Evolutionary conservation across 2,329 filamentous ascomycete species (phyloP), one percentile per base, ranked within the genome.

Genomic region (Nigrospora osmanthi): DNA sequence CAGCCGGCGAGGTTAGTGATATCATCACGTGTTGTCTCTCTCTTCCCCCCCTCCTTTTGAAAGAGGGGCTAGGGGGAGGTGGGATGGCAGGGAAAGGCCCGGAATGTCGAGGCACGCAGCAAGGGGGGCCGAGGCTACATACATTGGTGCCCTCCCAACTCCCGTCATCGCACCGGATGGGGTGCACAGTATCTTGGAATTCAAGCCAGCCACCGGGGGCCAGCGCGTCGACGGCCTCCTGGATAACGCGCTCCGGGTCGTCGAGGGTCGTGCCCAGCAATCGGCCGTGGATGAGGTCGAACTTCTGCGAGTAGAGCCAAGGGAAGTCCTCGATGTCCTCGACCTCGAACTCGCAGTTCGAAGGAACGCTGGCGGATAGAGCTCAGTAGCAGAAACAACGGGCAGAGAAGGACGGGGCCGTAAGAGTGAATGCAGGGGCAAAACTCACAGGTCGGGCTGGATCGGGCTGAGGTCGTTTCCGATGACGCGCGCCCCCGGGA

Each of bases 281-380:
- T 15, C 47, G 44, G 5, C 40, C 40, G 30, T 49, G 47, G 30
- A 49, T 43, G 11, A 49, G 30, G 19, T 47, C 45, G 33, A 49
- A 49, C 37, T 49, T 47, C 28, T 49, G 47, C 14, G 45, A 45
- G 33, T 47, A 49, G 16, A 47, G 12, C 47, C 47, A 49, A 31
- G 40, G 39, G 23, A 42, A 42, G 17, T 49, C 47, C 17, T 49
- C 47, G 15, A 45, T 42, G 23, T 49, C 47, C 13, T 49, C 47
- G 16, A 49, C 45, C 32, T 49, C 47, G 32, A 49, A 49, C 12
- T 44, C 37, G 35, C 44, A 49, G 31, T 49, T 49, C 7, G 28
- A 16, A n/a, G 47, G 47, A 32, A 47, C 43, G 10, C 47, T 48
- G 28, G 14, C 11, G 31, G 7, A 35, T 3, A 10, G 23, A 10